These are phyloP conservation scores for Lachnellula occidentalis DNA, from an alignment of 2,329 filamentous ascomycete species.

Conservation along the genomic window DNA sequence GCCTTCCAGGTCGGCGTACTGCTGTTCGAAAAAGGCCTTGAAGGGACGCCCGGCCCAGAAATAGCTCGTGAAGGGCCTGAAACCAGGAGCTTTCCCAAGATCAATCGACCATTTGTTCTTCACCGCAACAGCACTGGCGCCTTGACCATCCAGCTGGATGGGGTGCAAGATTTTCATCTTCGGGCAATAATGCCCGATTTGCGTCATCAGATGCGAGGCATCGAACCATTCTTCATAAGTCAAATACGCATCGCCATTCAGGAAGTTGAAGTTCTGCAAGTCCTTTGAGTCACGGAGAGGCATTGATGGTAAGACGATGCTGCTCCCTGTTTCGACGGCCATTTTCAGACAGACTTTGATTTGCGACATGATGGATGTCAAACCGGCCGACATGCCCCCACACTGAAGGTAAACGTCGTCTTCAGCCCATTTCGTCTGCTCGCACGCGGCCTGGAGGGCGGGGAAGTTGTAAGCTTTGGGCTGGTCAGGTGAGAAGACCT, in stretches of 20 bases:
- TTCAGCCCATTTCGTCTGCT: conserved; percentile 22
- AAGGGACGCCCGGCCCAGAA: conserved; percentile 32
- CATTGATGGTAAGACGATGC: conserved; percentile 31
- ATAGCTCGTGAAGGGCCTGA: conserved; percentile 24
- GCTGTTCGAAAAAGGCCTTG: conserved; percentile 25
- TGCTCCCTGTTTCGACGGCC: conserved; percentile 31
- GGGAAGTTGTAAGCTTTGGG: conserved; percentile 22
- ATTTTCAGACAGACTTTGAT: conserved; percentile 34
- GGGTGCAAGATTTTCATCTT: conserved; percentile 31
- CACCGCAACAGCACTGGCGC: conserved; percentile 10
- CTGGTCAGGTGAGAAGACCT: conserved; percentile 27
- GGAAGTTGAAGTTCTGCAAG: conserved; percentile 30
- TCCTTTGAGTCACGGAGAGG: conserved; percentile 30
- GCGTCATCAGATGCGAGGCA: conserved; percentile 25
- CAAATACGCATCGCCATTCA: conserved; percentile 29
- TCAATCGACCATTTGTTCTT: conserved; percentile 24
- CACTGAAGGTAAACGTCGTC: conserved; percentile 32
- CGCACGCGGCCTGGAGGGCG: conserved; percentile 24
- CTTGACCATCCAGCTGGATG: conserved; percentile 16
- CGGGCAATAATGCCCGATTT: conserved; percentile 28
- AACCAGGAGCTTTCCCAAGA: conserved; percentile 23
- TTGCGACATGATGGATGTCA: conserved; percentile 33
- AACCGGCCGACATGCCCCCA: conserved; percentile 29
- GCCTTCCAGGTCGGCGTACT: conserved; percentile 12
- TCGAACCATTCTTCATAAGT: conserved; percentile 34